phyloP scores from a whole-genome alignment of 805 yeast genomes.

The Cyberlindnera veronae region DNA sequence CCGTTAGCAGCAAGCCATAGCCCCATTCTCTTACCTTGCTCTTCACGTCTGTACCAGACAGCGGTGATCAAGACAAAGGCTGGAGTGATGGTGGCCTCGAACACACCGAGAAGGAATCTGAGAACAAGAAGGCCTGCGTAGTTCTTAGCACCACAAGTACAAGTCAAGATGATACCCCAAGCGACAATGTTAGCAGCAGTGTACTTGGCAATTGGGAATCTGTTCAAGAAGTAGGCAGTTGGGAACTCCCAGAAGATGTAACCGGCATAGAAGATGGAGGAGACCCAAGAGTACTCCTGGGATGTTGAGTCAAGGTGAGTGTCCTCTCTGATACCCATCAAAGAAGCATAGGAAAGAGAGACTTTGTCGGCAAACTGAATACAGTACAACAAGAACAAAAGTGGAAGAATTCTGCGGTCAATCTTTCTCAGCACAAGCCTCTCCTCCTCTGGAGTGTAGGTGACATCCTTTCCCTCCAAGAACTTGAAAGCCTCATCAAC shows the following conservation, averaged over 20 bases:
- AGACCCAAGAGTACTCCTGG: constrained; percentile 7
- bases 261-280: constrained; percentile 7
- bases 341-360: constrained; percentile 46
- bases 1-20: constrained; percentile 35
- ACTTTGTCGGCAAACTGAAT: constrained; percentile 56
- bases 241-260: constrained; percentile 5
- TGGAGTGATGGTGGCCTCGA: constrained; percentile 27
- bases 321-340: constrained; percentile 28
- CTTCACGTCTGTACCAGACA: constrained; percentile 31
- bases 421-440: constrained; percentile 17
- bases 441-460: constrained; percentile 8
- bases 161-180: constrained; percentile 2
- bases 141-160: constrained; percentile 4
- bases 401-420: constrained; percentile 32
- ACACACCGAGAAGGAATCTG: constrained; percentile 10
- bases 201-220: constrained; percentile 1
- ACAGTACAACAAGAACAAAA: constrained; percentile 44
- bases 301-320: not conserved
- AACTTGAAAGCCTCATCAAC: constrained; percentile 4
- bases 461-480: constrained; percentile 1
- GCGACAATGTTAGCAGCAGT: not conserved
- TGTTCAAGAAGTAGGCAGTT: constrained; percentile 1
- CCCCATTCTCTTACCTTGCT: constrained; percentile 33
- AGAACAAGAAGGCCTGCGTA: constrained; percentile 6
- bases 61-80: constrained; percentile 33